Evolutionary conservation across 345 rosid species (phyloP).

Genomic region (Lagerstroemia speciosa): DNA sequence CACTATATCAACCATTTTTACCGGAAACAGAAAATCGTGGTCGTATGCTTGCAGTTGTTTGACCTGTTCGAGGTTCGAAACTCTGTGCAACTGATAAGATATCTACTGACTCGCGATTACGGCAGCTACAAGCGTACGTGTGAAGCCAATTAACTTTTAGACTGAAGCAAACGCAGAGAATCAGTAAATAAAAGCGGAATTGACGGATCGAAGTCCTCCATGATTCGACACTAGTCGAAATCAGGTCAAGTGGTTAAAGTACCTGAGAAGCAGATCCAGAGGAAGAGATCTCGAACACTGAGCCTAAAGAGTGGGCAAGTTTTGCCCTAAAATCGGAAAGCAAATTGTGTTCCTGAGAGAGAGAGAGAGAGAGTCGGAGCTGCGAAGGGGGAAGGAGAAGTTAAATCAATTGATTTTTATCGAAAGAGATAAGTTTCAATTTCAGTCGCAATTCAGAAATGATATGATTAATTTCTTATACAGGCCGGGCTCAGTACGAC

Average conservation of each 20-base stretch:
- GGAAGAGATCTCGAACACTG: neutral
- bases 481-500: no score
- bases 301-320: neutral
- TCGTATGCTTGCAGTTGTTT: neutral
- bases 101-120: neutral
- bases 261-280: neutral
- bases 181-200: neutral
- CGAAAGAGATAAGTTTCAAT: no score
- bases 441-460: no score
- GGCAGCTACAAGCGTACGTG: neutral
- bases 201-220: neutral
- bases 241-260: neutral
- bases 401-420: no score
- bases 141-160: neutral
- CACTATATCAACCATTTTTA: neutral
- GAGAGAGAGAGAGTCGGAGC: neutral
- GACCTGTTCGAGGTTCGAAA: neutral
- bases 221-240: neutral
- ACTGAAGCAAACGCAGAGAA: neutral
- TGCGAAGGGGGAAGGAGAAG: no score
- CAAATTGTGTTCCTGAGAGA: neutral
- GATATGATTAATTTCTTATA: no score
- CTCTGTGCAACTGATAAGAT: neutral
- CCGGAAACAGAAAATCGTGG: neutral
- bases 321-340: neutral